Conservation (phyloP, 2,329 filamentous ascomycete species). For the Ceratocystiopsis sp. region DNA sequence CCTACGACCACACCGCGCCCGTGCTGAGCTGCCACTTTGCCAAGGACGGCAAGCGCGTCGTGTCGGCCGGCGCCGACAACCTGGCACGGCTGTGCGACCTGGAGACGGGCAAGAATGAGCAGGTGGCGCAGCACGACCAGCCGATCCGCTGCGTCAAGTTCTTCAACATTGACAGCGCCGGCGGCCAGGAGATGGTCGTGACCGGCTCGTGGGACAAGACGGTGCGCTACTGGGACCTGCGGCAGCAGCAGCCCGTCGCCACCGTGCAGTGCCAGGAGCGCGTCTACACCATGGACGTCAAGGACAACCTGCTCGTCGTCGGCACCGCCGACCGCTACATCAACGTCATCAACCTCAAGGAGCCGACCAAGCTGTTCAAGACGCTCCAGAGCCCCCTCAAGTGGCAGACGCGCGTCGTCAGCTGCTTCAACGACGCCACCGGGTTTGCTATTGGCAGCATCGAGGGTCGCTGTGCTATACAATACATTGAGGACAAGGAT, state of each 20-base stretch:
- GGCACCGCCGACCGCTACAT: constrained; percentile 93
- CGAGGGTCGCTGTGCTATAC: constrained; percentile 91
- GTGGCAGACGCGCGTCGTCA: constrained; percentile 92
- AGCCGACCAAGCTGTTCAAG: constrained; percentile 88
- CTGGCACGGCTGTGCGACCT: constrained; percentile 79
- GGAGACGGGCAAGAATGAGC: constrained; percentile 43
- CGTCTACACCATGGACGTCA: constrained; percentile 83
- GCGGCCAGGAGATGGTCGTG: constrained; percentile 63
- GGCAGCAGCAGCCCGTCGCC: constrained; percentile 46
- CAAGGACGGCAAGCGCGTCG: constrained; percentile 85
- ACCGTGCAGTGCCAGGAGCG: constrained; percentile 55
- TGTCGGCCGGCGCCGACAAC: constrained; percentile 81
- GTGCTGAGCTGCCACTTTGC: constrained; percentile 79
- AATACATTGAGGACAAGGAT: constrained; percentile 96
- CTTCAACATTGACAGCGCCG: constrained; percentile 51
- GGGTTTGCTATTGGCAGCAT: constrained; percentile 95
- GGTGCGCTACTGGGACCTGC: constrained; percentile 76
- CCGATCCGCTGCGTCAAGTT: constrained; percentile 65
- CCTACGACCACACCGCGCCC: constrained; percentile 72
- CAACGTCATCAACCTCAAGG: constrained; percentile 80
- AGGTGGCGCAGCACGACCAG: constrained; percentile 72
- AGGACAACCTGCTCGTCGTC: constrained; percentile 73
- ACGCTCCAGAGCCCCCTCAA: constrained; percentile 89
- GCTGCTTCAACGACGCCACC: constrained; percentile 80
- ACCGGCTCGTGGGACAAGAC: constrained; percentile 90